phyloP scores from a whole-genome alignment of 306 rosid species.

The Sicyos baderoa region DNA sequence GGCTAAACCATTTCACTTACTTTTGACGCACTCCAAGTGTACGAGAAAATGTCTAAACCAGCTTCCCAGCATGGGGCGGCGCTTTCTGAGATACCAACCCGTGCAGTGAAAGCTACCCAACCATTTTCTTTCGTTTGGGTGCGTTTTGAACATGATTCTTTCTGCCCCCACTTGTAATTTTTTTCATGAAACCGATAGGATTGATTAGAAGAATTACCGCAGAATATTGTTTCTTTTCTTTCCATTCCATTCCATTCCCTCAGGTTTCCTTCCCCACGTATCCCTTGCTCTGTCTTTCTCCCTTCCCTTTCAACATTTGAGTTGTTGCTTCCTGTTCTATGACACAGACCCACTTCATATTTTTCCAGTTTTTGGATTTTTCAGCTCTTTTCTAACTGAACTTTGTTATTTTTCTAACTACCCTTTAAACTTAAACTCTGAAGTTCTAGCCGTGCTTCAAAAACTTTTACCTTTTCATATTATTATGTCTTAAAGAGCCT shows the following conservation, averaged over 20 bases:
- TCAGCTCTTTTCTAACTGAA: slow-evolving; percentile 4
- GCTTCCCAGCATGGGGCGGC: background rate
- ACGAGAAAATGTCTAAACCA: slow-evolving; percentile 7
- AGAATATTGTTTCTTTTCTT: slow-evolving; percentile 1
- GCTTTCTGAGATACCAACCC: slow-evolving; percentile 8
- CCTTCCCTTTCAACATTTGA: slow-evolving; percentile 7
- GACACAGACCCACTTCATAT: slow-evolving; percentile 44
- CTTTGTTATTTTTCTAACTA: slow-evolving; percentile 7
- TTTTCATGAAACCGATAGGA: too few relatives aligned
- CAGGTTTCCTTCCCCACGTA: slow-evolving; percentile 8
- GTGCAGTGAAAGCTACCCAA: slow-evolving; percentile 13
- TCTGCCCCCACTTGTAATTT: too few relatives aligned
- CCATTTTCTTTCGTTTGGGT: slow-evolving; percentile 14
- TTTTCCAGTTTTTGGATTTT: slow-evolving; percentile 25
- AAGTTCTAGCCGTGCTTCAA: slow-evolving; percentile 12
- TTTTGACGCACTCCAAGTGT: slow-evolving; percentile 13
- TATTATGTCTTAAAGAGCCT: slow-evolving; percentile 10
- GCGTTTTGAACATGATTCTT: slow-evolving; percentile 10
- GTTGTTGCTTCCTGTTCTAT: slow-evolving; percentile 22
- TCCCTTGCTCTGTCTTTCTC: slow-evolving; percentile 10
- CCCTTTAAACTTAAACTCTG: background rate
- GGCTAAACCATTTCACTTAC: slow-evolving; percentile 4
- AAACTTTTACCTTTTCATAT: background rate
- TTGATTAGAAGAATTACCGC: background rate
- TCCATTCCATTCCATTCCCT: too few relatives aligned